These are phyloP conservation scores for Galerina marginata DNA, from an alignment of 768 basidiomycete genomes.

Conservation along the genomic window DNA sequence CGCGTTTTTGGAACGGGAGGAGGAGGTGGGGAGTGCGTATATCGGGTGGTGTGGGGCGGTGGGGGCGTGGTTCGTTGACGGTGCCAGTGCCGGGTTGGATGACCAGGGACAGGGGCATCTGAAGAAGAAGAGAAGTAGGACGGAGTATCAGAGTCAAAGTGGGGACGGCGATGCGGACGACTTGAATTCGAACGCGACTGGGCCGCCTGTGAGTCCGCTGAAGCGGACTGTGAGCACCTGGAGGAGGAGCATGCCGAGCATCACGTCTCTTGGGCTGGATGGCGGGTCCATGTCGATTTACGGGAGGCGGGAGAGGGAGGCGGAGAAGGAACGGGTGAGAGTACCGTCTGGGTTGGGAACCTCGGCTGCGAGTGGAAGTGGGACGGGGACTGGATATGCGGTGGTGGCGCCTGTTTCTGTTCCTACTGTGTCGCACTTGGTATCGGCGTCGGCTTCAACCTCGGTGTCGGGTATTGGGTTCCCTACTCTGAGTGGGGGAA, in stretches of 20 bases:
- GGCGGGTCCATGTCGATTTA: constrained; percentile 16
- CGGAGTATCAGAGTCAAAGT: neutral
- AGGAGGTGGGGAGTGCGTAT: constrained; percentile 56
- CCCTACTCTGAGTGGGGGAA: neutral
- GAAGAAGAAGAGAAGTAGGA: constrained; percentile 9
- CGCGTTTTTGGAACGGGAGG: constrained; percentile 60
- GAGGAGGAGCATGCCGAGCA: constrained; percentile 30
- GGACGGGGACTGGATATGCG: neutral
- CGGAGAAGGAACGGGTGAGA: constrained; percentile 7
- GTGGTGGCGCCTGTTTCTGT: neutral
- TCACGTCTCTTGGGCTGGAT: constrained; percentile 20
- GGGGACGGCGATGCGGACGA: neutral
- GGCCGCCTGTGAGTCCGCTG: constrained; percentile 17
- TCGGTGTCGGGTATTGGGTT: constrained; percentile 3
- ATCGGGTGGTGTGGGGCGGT: constrained; percentile 65
- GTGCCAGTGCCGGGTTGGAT: constrained; percentile 1
- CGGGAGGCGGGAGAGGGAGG: constrained; percentile 13
- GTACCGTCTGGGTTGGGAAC: neutral
- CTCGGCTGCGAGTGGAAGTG: neutral
- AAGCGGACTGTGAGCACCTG: constrained; percentile 28
- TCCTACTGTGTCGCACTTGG: neutral
- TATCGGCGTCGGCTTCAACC: neutral
- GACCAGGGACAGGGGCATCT: neutral
- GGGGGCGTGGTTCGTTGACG: constrained; percentile 48
- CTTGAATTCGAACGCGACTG: neutral